Evolutionary conservation across 2,329 filamentous ascomycete genomes (phyloP).

Genomic region (Epichloe bromicola): DNA sequence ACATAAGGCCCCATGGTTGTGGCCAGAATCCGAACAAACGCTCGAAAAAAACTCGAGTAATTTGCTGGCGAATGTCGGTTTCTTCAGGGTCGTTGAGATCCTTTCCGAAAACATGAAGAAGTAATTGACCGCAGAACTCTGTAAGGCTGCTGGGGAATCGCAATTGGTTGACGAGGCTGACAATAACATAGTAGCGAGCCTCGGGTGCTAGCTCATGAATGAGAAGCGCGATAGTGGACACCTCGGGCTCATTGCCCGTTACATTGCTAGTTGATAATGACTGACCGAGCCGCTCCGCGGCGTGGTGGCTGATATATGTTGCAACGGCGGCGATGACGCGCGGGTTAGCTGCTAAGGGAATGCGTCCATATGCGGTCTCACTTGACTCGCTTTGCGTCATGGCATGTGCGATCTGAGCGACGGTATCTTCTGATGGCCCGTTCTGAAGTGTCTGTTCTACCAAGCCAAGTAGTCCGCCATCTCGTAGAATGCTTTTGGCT

Average conservation of each 20-base stretch:
- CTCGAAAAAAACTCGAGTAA: slow-evolving; percentile 79
- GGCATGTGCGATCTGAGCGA: slow-evolving; percentile 64
- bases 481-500: slow-evolving; percentile 39
- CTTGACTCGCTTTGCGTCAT: slow-evolving; percentile 47
- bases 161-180: slow-evolving; percentile 80
- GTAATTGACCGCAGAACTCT: slow-evolving; percentile 77
- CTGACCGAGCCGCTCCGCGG: slow-evolving; percentile 45
- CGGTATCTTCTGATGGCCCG: slow-evolving; percentile 56
- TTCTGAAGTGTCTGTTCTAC: slow-evolving; percentile 44
- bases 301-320: slow-evolving; percentile 66
- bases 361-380: slow-evolving; percentile 52
- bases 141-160: slow-evolving; percentile 83
- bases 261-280: slow-evolving; percentile 45
- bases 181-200: slow-evolving; percentile 71
- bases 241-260: slow-evolving; percentile 35
- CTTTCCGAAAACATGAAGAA: slow-evolving; percentile 73
- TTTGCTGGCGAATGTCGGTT: slow-evolving; percentile 74
- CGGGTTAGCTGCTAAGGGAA: slow-evolving; percentile 55
- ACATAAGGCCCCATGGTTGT: slow-evolving; percentile 89
- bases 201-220: slow-evolving; percentile 63
- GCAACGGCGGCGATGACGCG: slow-evolving; percentile 68
- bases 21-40: slow-evolving; percentile 79
- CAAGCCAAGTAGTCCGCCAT: slow-evolving; percentile 44
- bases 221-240: slow-evolving; percentile 62
- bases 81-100: slow-evolving; percentile 65